These are phyloP conservation scores for Pyrus pyrifolia DNA, from an alignment of 306 rosid species.

Conservation along the genomic window DNA sequence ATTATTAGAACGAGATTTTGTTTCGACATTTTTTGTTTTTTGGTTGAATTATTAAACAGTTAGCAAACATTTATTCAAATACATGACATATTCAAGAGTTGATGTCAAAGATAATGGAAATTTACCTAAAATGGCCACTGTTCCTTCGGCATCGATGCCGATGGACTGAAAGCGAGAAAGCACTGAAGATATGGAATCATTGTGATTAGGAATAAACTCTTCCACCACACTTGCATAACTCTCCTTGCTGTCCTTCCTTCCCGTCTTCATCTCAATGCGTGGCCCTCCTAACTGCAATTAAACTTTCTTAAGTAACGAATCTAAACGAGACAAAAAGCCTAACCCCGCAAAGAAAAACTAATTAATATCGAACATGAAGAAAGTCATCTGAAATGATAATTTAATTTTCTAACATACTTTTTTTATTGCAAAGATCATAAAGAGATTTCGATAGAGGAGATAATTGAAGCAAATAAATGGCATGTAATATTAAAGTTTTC, in stretches of 20 bases:
- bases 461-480: too few species aligned
- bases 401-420: too few species aligned
- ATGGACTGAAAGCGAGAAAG: slow-evolving; percentile 63
- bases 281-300: slow-evolving; percentile 72
- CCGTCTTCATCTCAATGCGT: slow-evolving; percentile 59
- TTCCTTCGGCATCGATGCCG: slow-evolving; percentile 67
- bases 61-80: too few species aligned
- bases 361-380: background rate
- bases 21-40: too few species aligned
- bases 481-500: too few species aligned
- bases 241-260: slow-evolving; percentile 63
- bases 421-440: too few species aligned
- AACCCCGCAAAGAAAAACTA: background rate
- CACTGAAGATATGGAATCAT: slow-evolving; percentile 53
- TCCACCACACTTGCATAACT: slow-evolving; percentile 38
- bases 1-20: too few species aligned
- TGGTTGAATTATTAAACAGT: too few species aligned
- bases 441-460: too few species aligned
- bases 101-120: background rate
- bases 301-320: background rate
- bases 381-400: background rate
- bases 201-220: slow-evolving; percentile 61
- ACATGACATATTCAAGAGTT: too few species aligned
- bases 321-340: background rate
- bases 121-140: slow-evolving; percentile 69